These are phyloP conservation scores for Neofusicoccum umdonicola DNA, from an alignment of 2,329 filamentous ascomycete genomes.

Conservation along the genomic window DNA sequence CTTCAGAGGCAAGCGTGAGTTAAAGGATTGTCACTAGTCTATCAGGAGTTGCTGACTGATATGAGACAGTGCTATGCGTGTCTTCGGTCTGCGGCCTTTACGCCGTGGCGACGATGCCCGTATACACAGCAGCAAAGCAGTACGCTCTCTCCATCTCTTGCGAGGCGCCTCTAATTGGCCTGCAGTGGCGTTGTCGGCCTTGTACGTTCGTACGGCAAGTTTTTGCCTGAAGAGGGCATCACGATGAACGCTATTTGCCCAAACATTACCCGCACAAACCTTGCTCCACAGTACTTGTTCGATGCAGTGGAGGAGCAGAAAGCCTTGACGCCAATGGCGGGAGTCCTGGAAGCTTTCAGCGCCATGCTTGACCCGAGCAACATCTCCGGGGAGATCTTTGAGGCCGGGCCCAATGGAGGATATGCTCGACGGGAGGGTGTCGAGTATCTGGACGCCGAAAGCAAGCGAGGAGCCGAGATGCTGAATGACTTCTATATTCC, in stretches of 20 bases:
- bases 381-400: constrained; percentile 43
- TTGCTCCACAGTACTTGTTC: constrained; percentile 40
- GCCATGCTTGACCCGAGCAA: constrained; percentile 30
- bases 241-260: constrained; percentile 45
- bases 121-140: constrained; percentile 46
- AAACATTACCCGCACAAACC: constrained; percentile 41
- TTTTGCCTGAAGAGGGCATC: constrained; percentile 40
- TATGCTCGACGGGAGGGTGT: constrained; percentile 27
- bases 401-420: constrained; percentile 40
- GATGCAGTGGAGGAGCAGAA: constrained; percentile 33
- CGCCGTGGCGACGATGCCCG: constrained; percentile 40
- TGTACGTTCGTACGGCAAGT: constrained; percentile 42
- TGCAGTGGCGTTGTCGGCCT: constrained; percentile 36
- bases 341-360: constrained; percentile 41
- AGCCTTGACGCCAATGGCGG: constrained; percentile 40
- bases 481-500: background rate
- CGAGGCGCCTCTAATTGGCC: background rate
- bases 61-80: constrained; percentile 20
- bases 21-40: too few species aligned
- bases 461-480: constrained; percentile 15
- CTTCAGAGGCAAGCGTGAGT: constrained; percentile 40
- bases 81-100: constrained; percentile 46
- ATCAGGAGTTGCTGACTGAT: background rate
- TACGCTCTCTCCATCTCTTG: constrained; percentile 18
- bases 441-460: constrained; percentile 33